Evolutionary conservation across 441 rosid genomes (phyloP), one percentile per base, ranked within the genome.

Genomic region (Croton setiger): DNA sequence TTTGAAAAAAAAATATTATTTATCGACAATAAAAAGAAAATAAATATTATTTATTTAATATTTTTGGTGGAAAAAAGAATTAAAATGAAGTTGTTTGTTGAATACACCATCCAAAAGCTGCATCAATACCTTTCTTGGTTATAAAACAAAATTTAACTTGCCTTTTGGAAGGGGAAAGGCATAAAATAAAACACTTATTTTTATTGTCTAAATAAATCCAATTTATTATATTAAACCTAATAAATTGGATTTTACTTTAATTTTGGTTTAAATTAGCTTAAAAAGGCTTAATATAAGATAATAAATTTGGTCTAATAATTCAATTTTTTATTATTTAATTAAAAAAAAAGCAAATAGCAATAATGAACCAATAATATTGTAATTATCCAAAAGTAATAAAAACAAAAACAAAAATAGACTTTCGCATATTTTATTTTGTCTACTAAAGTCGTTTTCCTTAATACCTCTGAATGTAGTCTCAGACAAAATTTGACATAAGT

Each of bases 81-180:
- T 27, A 10, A 45, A 45, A 45, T 39, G 1, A 39, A 39, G 1
- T 39, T 39, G 43, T 39, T 39, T 39, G 10, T 39, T 39, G 43
- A 39, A 39, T 39, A 39, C 43, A 39, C 10, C 7, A 39, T 39
- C 43, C 43, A 39, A 39, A 39, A 48, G 15, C n/a, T n/a, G 55
- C 13, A 23, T 11, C n/a, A 11, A 51, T 65, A 7, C 44, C 52
- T 65, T 51, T 64, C 59, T 65, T 51, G 4, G 2, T 27, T 5
- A 18, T 47, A 5, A 23, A 37, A 49, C 21, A 52, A 27, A 23
- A 36, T 35, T 23, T 51, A 33, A 60, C 56, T 48, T 48, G 67
- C 59, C 67, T 14, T 49, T 4, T 1, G 33, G 6, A 35, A n/a
- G 33, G 20, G 68, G 68, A 65, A 65, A 65, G 20, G 59, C 47